Percentiles rank a stretch among this genome's conserved stretches.
Conservation (phyloP, 805 yeast genomes). For the Candida morakotiae region DNA sequence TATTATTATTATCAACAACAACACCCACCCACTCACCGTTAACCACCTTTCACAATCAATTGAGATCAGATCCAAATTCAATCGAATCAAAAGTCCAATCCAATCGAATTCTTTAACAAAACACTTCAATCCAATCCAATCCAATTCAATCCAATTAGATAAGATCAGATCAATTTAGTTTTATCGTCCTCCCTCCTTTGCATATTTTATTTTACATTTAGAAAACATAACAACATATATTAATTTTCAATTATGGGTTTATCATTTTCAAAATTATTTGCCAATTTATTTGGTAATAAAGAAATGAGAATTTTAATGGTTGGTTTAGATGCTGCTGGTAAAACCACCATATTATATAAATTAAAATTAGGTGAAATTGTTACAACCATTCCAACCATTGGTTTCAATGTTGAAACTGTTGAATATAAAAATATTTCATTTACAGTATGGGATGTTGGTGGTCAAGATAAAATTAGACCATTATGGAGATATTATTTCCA, state of each 20-base stretch:
- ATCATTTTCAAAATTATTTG: conserved; percentile 88
- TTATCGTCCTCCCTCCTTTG: too few species aligned
- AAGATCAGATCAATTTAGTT: too few species aligned
- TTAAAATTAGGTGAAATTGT: conserved; percentile 94
- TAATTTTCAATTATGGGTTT: conserved; percentile 93
- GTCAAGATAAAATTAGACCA: conserved; percentile 98
- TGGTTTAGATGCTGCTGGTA: conserved; percentile 98
- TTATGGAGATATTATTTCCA: conserved; percentile 99
- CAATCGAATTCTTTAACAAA: too few species aligned
- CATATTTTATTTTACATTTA: too few species aligned
- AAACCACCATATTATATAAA: conserved; percentile 93
- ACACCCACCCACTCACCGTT: neutral
- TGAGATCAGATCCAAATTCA: too few species aligned
- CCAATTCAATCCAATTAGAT: too few species aligned
- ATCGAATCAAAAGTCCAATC: too few species aligned
- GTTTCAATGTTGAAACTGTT: conserved; percentile 96
- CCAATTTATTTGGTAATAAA: conserved; percentile 94
- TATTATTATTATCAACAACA: too few species aligned
- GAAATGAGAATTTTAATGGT: conserved; percentile 98
- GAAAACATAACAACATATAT: conserved; percentile 1
- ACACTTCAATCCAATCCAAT: too few species aligned
- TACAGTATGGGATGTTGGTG: conserved; percentile 99
- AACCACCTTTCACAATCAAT: conserved; percentile 1
- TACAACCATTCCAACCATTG: conserved; percentile 94
- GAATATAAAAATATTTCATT: conserved; percentile 95